phyloP scores from a whole-genome alignment of 495 filamentous ascomycete genomes.

The Penicillium ochrochloron region DNA sequence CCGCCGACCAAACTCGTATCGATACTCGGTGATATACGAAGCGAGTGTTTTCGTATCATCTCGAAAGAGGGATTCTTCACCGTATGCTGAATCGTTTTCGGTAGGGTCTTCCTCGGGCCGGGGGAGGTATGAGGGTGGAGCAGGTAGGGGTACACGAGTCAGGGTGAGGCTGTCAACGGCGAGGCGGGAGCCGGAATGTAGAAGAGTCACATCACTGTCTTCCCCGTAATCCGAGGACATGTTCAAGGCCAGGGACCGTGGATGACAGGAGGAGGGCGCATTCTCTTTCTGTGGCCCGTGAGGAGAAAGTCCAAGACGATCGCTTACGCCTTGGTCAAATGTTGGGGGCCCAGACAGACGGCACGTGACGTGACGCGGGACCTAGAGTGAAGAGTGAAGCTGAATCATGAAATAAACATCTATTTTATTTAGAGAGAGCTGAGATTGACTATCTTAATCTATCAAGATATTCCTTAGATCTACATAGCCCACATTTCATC shows the following conservation, averaged over 20 bases:
- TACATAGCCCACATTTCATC: neutral
- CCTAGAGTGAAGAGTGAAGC: neutral
- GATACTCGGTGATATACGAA: slow-evolving; percentile 34
- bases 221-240: slow-evolving; percentile 14
- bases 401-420: neutral
- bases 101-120: slow-evolving; percentile 15
- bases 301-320: neutral
- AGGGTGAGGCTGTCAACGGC: neutral
- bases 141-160: neutral
- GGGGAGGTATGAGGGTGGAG: slow-evolving; percentile 10
- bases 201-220: slow-evolving; percentile 4
- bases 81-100: slow-evolving; percentile 30
- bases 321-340: neutral
- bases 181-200: neutral
- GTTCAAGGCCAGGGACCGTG: slow-evolving; percentile 7
- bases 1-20: slow-evolving; percentile 64
- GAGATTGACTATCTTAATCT: neutral
- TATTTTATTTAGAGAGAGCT: neutral
- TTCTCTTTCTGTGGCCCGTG: slow-evolving; percentile 2
- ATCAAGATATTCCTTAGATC: neutral
- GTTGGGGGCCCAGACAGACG: neutral
- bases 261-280: neutral
- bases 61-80: slow-evolving; percentile 28
- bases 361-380: neutral
- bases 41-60: slow-evolving; percentile 29